Evolutionary conservation across 257 asterid species (phyloP).

Genomic region (Jacaranda copaia): DNA sequence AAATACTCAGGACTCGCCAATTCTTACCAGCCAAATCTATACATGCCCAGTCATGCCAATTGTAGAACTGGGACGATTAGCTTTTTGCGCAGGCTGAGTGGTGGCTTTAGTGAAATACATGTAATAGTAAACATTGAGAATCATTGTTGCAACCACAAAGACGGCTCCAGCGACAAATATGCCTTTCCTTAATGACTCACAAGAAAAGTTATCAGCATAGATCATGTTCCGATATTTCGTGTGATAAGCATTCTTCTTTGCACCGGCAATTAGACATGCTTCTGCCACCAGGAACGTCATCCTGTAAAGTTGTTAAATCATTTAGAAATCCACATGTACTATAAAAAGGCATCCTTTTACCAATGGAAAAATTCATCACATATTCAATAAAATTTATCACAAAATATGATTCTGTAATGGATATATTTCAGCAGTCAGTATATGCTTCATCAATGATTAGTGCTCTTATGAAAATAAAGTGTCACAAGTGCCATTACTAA

Average conservation of each 20-base stretch:
- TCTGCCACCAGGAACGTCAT: constrained; percentile 76
- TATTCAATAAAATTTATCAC: too few species aligned
- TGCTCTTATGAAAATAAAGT: too few species aligned
- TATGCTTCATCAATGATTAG: too few species aligned
- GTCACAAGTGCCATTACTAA: too few species aligned
- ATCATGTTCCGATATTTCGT: constrained; percentile 71
- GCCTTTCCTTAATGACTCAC: constrained; percentile 83
- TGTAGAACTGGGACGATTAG: constrained; percentile 52
- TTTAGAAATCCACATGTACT: constrained; percentile 63
- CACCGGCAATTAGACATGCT: constrained; percentile 77
- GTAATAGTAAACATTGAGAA: constrained; percentile 69
- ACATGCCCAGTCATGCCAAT: constrained; percentile 58
- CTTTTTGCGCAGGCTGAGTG: constrained; percentile 60
- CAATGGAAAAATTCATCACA: too few species aligned
- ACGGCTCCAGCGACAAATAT: constrained; percentile 95
- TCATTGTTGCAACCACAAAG: constrained; percentile 79
- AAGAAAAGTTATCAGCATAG: constrained; percentile 68
- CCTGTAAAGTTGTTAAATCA: constrained; percentile 57
- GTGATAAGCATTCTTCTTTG: constrained; percentile 77
- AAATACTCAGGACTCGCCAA: background rate
- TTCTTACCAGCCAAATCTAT: constrained; percentile 26
- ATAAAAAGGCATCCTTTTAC: constrained; percentile 48
- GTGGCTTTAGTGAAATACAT: constrained; percentile 74
- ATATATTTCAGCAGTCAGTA: too few species aligned
- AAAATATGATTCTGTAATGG: too few species aligned